Evolutionary conservation across 768 basidiomycete species (phyloP), one percentile per base, ranked within the genome.

Genomic region (Cystofilobasidium bisporidii): DNA sequence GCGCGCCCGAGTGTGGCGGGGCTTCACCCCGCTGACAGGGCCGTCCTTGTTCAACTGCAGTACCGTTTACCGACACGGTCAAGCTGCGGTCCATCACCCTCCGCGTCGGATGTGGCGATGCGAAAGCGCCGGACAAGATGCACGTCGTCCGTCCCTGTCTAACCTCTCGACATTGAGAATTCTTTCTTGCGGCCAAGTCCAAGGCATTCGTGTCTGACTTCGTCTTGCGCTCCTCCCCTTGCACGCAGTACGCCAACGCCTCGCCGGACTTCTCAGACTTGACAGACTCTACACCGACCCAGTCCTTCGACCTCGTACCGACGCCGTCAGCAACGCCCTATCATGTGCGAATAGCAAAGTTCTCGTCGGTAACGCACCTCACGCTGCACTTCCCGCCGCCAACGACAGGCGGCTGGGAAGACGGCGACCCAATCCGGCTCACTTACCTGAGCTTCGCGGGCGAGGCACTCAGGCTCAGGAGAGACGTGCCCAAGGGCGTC

Each of bases 251-350:
- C 43, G 67, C 67, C 61, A 68, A 68, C 61, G 26, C 61, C 32
- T 63, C 61, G 15, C 67, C 67, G 10, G 67, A 68, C 55, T 68
- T 68, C 36, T 63, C 67, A 2, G 67, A 68, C 24, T 61, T 68
- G 3, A 11, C 40, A 15, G 55, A 55, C 1, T 38, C 56, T 26
- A 33, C 53, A 20, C 67, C 67, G 8, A 68, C 67, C 5, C 67
- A 68, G 55, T 55, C 67, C 0, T 58, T 68, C 61, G 30, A 55
- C 28, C 45, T 68, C 24, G 65, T 61, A 11, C 36, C 57, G 11
- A 61, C 59, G 17, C 36, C 65, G 6, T n/a, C 33, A 6, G 28
- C 65, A 11, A 55, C 60, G 18, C 28, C 65, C 11, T 66, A 66
- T 40, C 56, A 66, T 50, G 65, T 66, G 33, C 30, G 65, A 33